These are phyloP conservation scores for Mucor ambiguus DNA, from an alignment of 371 early-diverging fungal genomes.

Conservation along the genomic window DNA sequence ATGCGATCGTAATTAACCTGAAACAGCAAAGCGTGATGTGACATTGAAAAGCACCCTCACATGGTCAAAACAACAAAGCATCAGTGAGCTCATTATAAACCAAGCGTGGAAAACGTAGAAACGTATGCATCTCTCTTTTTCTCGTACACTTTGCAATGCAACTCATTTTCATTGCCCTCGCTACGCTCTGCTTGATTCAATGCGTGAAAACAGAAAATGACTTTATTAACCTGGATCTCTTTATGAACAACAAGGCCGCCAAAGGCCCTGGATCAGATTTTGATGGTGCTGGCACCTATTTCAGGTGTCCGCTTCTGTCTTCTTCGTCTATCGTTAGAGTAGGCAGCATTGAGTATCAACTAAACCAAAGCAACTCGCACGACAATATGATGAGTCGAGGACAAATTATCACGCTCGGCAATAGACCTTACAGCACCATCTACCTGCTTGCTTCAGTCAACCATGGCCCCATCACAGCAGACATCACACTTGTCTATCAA, in stretches of 20 bases:
- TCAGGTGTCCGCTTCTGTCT: conserved; percentile 8
- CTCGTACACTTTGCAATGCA: background rate
- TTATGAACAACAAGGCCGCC: conserved; percentile 16
- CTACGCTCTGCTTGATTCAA: background rate
- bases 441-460: conserved; percentile 28
- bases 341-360: conserved; percentile 17
- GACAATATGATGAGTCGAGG: conserved; percentile 36
- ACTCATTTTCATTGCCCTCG: background rate
- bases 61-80: background rate
- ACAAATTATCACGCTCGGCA: conserved; percentile 24
- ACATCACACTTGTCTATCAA: conserved; percentile 25
- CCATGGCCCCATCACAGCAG: conserved; percentile 25
- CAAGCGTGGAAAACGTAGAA: background rate
- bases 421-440: conserved; percentile 16
- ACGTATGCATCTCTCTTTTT: background rate
- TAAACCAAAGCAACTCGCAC: background rate
- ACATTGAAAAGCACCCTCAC: background rate
- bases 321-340: background rate
- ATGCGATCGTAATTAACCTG: background rate
- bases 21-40: background rate
- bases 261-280: conserved; percentile 20
- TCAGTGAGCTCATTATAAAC: background rate
- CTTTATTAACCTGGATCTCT: conserved; percentile 1
- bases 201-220: background rate
- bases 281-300: conserved; percentile 25